These are phyloP conservation scores for Russula sp. DNA, from an alignment of 768 basidiomycete genomes.

Conservation along the genomic window DNA sequence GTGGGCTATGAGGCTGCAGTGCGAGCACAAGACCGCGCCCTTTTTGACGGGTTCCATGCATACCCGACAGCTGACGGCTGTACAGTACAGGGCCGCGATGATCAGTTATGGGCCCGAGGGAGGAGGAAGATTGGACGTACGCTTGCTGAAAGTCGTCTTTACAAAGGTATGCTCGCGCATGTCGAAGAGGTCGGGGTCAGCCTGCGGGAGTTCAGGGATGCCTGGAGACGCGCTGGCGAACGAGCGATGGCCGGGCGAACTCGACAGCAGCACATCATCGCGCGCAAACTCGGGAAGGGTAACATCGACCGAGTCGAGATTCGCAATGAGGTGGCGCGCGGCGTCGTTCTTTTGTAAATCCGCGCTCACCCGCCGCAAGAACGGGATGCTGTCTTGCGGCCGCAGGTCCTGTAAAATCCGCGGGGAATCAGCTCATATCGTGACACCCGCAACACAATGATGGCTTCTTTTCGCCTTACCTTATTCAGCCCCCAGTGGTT, in stretches of 20 bases:
- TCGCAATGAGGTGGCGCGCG: constrained; percentile 43
- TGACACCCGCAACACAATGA: too few species aligned
- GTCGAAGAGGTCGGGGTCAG: constrained; percentile 38
- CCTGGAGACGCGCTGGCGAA: constrained; percentile 7
- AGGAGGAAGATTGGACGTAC: constrained; percentile 42
- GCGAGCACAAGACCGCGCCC: constrained; percentile 79
- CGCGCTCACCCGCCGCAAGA: constrained; percentile 84
- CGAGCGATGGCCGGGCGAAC: constrained; percentile 20
- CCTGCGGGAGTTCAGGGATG: constrained; percentile 26
- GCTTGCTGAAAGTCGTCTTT: constrained; percentile 88
- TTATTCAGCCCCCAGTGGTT: constrained; percentile 73
- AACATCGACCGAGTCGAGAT: constrained; percentile 41
- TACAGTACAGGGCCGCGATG: not conserved
- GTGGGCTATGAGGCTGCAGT: constrained; percentile 87
- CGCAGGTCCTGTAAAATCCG: constrained; percentile 55
- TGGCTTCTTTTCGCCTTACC: constrained; percentile 38
- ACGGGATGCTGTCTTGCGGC: constrained; percentile 92
- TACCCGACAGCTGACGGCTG: constrained; percentile 84
- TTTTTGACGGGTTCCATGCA: constrained; percentile 78
- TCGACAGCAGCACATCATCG: constrained; percentile 22
- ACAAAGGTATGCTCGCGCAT: constrained; percentile 78
- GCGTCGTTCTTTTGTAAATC: constrained; percentile 74
- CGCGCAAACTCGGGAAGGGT: constrained; percentile 20
- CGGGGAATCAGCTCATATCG: not conserved
- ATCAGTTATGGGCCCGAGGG: not conserved